These are phyloP conservation scores for Coniferiporia sulphurascens DNA, from an alignment of 1,284 basidiomycete species.

Conservation along the genomic window DNA sequence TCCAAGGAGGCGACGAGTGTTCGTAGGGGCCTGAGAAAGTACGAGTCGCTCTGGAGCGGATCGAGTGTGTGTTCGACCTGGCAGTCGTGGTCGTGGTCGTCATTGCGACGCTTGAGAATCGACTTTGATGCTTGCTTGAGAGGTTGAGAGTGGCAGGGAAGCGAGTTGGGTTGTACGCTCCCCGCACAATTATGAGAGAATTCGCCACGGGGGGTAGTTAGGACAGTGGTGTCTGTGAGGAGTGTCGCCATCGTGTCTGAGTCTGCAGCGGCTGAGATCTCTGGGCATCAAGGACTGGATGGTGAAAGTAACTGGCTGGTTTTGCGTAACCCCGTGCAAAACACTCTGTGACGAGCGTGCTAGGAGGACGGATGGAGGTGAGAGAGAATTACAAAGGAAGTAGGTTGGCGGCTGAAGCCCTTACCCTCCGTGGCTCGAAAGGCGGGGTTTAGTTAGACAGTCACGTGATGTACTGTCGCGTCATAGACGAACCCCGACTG, in stretches of 20 bases:
- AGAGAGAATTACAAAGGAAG: neutral
- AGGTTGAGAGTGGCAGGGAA: neutral
- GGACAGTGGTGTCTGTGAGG: neutral
- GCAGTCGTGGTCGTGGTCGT: neutral
- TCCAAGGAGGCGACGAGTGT: constrained; percentile 11
- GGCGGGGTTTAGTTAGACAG: neutral
- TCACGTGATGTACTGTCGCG: neutral
- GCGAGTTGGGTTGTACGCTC: neutral
- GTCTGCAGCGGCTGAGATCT: neutral
- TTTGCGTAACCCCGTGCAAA: too few relatives aligned
- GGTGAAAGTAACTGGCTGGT: too few relatives aligned
- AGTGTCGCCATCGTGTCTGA: neutral
- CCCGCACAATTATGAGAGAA: neutral
- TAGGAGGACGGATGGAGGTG: too few relatives aligned
- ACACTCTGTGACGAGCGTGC: too few relatives aligned
- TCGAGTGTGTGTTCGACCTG: neutral
- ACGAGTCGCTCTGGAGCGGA: constrained; percentile 8
- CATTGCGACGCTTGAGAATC: neutral
- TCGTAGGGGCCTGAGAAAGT: constrained; percentile 6
- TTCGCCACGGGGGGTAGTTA: neutral
- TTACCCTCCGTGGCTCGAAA: neutral
- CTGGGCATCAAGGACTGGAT: neutral
- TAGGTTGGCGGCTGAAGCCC: neutral
- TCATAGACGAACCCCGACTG: neutral
- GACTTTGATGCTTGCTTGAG: neutral